Evolutionary conservation across 169 alveolate species (phyloP).

Genomic region (Theileria annulata): DNA sequence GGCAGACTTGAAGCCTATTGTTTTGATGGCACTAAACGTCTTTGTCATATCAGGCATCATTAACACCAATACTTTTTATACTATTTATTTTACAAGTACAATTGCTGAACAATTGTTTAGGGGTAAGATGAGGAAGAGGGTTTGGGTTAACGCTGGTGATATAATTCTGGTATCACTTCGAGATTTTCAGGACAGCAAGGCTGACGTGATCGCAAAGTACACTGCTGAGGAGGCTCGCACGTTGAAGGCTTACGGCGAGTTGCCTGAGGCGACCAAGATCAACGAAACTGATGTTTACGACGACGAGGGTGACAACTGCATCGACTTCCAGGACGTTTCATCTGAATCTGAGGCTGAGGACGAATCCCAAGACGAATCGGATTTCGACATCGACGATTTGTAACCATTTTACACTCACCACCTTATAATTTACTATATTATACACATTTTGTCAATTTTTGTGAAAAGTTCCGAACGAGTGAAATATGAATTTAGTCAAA

Average conservation of each 20-base stretch:
- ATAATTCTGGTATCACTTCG: conserved; percentile 93
- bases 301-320: conserved; percentile 87
- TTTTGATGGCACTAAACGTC: conserved; percentile 95
- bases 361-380: conserved; percentile 49
- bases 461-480: too few species aligned
- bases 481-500: neutral
- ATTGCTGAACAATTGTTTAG: conserved; percentile 34
- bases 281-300: conserved; percentile 90
- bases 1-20: conserved; percentile 98
- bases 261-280: conserved; percentile 95
- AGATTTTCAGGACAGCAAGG: conserved; percentile 97
- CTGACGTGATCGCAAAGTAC: conserved; percentile 97
- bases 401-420: conserved; percentile 6
- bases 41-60: conserved; percentile 91
- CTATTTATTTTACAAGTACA: neutral
- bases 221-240: conserved; percentile 97
- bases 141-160: conserved; percentile 98
- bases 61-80: neutral
- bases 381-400: conserved; percentile 65
- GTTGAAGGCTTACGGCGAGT: conserved; percentile 93
- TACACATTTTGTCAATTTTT: neutral
- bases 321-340: conserved; percentile 84
- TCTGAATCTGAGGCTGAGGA: conserved; percentile 64
- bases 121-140: conserved; percentile 97
- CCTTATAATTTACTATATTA: neutral